Conservation (phyloP, 306 rosid species). For the Pyrus betulifolia region DNA sequence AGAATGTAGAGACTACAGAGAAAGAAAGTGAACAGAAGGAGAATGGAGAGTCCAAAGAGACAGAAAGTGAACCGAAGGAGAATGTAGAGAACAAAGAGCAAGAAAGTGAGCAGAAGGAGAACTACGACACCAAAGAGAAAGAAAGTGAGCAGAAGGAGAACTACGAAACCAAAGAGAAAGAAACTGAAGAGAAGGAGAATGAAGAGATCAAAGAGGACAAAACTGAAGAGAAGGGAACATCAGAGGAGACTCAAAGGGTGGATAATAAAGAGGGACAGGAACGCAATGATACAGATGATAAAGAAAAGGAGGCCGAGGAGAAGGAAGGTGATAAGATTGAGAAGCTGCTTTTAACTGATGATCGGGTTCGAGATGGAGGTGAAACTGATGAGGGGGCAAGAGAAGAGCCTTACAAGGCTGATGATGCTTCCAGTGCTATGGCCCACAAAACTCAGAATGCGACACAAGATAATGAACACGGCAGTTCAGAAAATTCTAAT, state of each 20-base stretch:
- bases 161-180: conserved; percentile 8
- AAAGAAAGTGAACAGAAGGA: background rate
- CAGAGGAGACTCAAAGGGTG: conserved; percentile 6
- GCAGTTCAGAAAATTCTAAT: conserved; percentile 23
- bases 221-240: conserved; percentile 1
- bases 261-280: conserved; percentile 39
- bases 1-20: background rate
- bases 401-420: conserved; percentile 68
- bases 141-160: conserved; percentile 3
- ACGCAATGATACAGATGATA: conserved; percentile 14
- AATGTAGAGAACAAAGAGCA: conserved; percentile 17
- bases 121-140: conserved; percentile 7
- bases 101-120: conserved; percentile 13
- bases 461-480: conserved; percentile 26
- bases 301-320: conserved; percentile 29
- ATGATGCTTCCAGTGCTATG: conserved; percentile 79
- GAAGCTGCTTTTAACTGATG: conserved; percentile 40
- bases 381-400: conserved; percentile 44
- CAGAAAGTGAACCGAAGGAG: conserved; percentile 1
- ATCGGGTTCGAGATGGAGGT: conserved; percentile 49
- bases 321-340: conserved; percentile 37
- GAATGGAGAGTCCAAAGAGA: background rate
- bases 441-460: conserved; percentile 36
- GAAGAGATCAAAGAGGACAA: conserved; percentile 6
- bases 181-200: background rate